Evolutionary conservation across 352 stramenopile species (phyloP), one percentile per base, ranked within the genome.

Genomic region (Paralagenidium karlingii): DNA sequence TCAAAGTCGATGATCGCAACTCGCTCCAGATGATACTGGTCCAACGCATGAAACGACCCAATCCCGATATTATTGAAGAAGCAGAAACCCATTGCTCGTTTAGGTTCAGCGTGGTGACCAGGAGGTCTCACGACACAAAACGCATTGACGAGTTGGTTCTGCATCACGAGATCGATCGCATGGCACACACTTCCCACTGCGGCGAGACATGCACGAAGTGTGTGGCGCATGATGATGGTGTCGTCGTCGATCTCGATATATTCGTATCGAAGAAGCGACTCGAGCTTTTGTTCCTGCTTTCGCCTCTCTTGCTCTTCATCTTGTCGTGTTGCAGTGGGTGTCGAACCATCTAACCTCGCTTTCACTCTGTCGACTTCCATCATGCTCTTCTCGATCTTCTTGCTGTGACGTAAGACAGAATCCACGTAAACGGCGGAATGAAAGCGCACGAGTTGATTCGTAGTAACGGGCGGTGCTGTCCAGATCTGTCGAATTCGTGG

Each of bases 61-160:
- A 96, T 68, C 27, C 82, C 89, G 15, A 97, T 80, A 45, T 96
- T 97, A 45, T 98, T 98, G 46, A 97, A 97, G 25, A 97, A 80
- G 49, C 93, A 98, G 54, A 98, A 98, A 18, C 88, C 61, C 62
- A 79, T 77, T 0, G 63, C 53, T 5, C 52, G 44, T 29, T 58
- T 50, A 8, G 58, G 51, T 26, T 74, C 61, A 1, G 69, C 66
- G 30, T 83, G 69, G 34, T 83, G 66, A 8, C 71, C 71, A 1
- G 71, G 71, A 2, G 71, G 71, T 10, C 71, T 57, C 15, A 81
- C 86, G 5, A 89, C 68, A 38, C 83, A 94, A 53, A 97, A 97
- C 1, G 81, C 86, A 49, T 94, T 93, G 20, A 46, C 20, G 3
- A 44, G 50, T 7, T 38, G 15, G 2, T 27, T 37, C 13, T 49